Conservation (phyloP, 306 rosid genomes). For the Sindora glabra region DNA sequence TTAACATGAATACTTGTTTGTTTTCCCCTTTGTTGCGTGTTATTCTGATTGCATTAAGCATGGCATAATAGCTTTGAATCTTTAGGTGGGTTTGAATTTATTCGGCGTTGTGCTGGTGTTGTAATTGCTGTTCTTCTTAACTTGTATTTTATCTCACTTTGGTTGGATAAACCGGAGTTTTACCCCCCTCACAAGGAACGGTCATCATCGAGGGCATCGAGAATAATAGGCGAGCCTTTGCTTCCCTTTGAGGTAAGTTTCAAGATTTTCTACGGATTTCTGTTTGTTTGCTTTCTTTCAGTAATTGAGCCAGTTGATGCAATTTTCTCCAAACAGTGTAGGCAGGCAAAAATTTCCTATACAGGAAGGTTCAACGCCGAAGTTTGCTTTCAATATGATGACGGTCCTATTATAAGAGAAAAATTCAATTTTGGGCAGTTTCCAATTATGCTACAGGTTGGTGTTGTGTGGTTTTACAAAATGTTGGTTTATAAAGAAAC, state of each 20-base stretch:
- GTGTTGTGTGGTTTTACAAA: neutral
- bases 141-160: conserved; percentile 44
- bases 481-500: neutral
- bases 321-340: conserved; percentile 46
- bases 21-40: neutral
- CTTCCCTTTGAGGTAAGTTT: conserved; percentile 61
- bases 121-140: conserved; percentile 36
- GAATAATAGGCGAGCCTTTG: neutral
- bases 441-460: conserved; percentile 85
- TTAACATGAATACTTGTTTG: neutral
- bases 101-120: neutral
- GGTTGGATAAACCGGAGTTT: conserved; percentile 46
- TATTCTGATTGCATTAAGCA: neutral
- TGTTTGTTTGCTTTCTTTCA: neutral
- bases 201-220: too few relatives aligned
- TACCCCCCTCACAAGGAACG: conserved; percentile 44
- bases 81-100: neutral
- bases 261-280: neutral
- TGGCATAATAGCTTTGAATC: neutral
- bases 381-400: conserved; percentile 53
- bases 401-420: conserved; percentile 35
- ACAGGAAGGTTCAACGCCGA: conserved; percentile 53
- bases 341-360: conserved; percentile 71
- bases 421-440: conserved; percentile 49
- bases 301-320: conserved; percentile 6